A percentile compares a stretch with the other conserved stretches of the same genome.
Conservation (phyloP, 2,329 filamentous ascomycete genomes). For the Calonectria honghensis region DNA sequence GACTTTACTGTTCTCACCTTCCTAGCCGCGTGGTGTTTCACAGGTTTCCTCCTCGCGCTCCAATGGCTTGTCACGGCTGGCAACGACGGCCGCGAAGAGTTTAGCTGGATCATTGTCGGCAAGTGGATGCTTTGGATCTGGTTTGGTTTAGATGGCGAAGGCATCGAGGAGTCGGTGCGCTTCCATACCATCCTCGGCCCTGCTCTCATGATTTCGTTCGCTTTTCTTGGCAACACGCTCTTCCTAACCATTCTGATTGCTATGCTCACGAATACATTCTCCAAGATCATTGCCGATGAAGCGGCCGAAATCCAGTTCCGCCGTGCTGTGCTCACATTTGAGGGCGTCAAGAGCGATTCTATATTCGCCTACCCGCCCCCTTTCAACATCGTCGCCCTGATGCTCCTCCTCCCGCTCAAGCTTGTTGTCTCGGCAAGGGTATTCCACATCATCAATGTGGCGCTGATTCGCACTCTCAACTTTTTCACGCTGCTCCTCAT, state of each 20-base stretch:
- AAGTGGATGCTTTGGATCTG: slow-evolving; percentile 89
- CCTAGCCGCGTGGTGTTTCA: slow-evolving; percentile 81
- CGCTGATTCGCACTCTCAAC: slow-evolving; percentile 77
- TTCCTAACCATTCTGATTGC: slow-evolving; percentile 85
- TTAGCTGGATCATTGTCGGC: slow-evolving; percentile 73
- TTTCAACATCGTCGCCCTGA: slow-evolving; percentile 80
- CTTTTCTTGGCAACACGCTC: slow-evolving; percentile 84
- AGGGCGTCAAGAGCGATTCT: slow-evolving; percentile 83
- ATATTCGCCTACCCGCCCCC: slow-evolving; percentile 82
- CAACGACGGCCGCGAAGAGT: slow-evolving; percentile 55
- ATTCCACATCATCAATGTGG: slow-evolving; percentile 84
- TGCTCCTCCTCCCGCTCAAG: slow-evolving; percentile 79
- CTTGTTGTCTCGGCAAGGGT: slow-evolving; percentile 76
- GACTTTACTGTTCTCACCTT: slow-evolving; percentile 81
- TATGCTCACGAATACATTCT: slow-evolving; percentile 83
- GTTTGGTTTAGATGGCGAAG: slow-evolving; percentile 82
- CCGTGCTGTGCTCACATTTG: slow-evolving; percentile 82
- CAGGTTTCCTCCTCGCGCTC: slow-evolving; percentile 81
- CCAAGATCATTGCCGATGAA: slow-evolving; percentile 80
- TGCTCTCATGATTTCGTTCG: slow-evolving; percentile 81
- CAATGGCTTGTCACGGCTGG: slow-evolving; percentile 74
- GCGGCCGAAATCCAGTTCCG: slow-evolving; percentile 83
- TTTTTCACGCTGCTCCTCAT: slow-evolving; percentile 78
- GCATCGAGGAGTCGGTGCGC: slow-evolving; percentile 70
- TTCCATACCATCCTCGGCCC: slow-evolving; percentile 82